Percentiles rank a stretch among this genome's conserved stretches.
Evolutionary conservation across 352 stramenopile genomes (phyloP).

Genomic region (Sclerospora graminicola): DNA sequence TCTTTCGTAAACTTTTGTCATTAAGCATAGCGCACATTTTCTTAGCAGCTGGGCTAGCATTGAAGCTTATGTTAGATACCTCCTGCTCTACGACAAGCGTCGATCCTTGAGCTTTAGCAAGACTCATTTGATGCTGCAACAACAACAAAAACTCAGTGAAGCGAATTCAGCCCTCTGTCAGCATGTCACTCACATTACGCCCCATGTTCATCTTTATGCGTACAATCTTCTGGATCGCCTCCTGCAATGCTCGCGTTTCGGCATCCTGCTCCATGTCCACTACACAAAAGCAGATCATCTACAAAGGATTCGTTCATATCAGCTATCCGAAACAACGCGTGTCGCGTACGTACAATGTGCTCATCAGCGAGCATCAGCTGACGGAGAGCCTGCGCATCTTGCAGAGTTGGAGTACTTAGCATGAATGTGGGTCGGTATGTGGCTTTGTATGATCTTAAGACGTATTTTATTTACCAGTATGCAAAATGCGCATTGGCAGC

Average conservation of each 20-base stretch:
- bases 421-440: too few species aligned
- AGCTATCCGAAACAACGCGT: not conserved
- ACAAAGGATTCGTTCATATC: not conserved
- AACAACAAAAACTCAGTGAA: slow-evolving; percentile 1
- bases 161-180: not conserved
- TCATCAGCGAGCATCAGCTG: slow-evolving; percentile 27
- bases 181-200: slow-evolving; percentile 14
- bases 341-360: slow-evolving; percentile 22
- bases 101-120: slow-evolving; percentile 17
- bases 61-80: slow-evolving; percentile 8
- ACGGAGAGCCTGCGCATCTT: slow-evolving; percentile 15
- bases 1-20: slow-evolving; percentile 30
- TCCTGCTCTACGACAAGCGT: slow-evolving; percentile 24
- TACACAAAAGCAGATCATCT: slow-evolving; percentile 45
- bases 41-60: not conserved
- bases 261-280: slow-evolving; percentile 15
- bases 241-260: slow-evolving; percentile 11
- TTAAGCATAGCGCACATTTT: not conserved
- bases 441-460: too few species aligned
- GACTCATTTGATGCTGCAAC: slow-evolving; percentile 31
- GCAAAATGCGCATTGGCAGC: too few species aligned
- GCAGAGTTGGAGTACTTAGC: slow-evolving; percentile 10
- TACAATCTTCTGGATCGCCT: slow-evolving; percentile 33
- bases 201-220: slow-evolving; percentile 47
- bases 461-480: too few species aligned